Conservation (phyloP, 2,329 filamentous ascomycete species). For the Microsporum canis region DNA sequence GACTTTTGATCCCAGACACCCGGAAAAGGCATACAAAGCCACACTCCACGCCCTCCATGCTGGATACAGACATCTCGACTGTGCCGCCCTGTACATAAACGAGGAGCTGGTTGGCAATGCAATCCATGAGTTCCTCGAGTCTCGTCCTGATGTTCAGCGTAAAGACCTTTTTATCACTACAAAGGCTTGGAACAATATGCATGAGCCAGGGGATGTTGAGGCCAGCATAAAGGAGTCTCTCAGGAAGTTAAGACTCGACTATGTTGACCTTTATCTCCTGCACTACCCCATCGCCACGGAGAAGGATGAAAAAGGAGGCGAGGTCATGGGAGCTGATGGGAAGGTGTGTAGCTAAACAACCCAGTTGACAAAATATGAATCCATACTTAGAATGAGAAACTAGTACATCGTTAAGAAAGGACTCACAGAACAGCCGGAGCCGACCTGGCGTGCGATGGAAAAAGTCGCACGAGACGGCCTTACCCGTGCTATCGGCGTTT, state of each 20-base stretch:
- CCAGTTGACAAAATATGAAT: conserved; percentile 5
- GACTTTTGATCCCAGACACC: conserved; percentile 44
- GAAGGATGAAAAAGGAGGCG: conserved; percentile 3
- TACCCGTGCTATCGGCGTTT: conserved; percentile 62
- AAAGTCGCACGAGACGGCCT: conserved; percentile 48
- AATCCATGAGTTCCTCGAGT: conserved; percentile 45
- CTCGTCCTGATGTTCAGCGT: conserved; percentile 37
- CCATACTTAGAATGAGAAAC: conserved; percentile 5
- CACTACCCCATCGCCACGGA: conserved; percentile 40
- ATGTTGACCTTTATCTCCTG: conserved; percentile 58
- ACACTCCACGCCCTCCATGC: conserved; percentile 39
- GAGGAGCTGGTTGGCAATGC: conserved; percentile 44
- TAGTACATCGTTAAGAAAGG: conserved; percentile 51
- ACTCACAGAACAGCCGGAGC: conserved; percentile 51
- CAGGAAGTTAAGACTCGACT: conserved; percentile 54
- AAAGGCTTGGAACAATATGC: conserved; percentile 45
- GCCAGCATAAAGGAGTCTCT: conserved; percentile 50
- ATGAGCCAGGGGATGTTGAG: conserved; percentile 37
- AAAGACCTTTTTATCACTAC: conserved; percentile 42
- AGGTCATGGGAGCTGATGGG: neutral
- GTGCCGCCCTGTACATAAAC: conserved; percentile 46
- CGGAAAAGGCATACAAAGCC: conserved; percentile 50
- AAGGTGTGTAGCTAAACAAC: conserved; percentile 7
- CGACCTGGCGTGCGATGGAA: conserved; percentile 58
- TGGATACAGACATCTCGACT: conserved; percentile 47